These are phyloP conservation scores for Botrytis sinoallii DNA, from an alignment of 2,329 filamentous ascomycete species.

Conservation along the genomic window DNA sequence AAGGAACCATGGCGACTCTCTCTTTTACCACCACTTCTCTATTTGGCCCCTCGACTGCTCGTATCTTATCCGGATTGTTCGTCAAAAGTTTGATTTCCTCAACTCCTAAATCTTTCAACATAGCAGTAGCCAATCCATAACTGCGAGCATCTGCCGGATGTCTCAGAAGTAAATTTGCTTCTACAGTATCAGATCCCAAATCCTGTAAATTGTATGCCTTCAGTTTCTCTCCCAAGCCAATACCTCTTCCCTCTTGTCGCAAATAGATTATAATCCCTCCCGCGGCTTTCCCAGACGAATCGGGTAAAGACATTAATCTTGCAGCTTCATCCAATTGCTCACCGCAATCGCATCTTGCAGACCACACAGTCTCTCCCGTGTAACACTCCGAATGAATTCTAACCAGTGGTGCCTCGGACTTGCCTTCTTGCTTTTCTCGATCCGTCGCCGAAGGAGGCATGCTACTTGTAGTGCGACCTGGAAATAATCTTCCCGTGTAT, in stretches of 20 bases:
- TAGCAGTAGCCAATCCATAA: constrained; percentile 94
- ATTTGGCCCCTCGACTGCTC: constrained; percentile 88
- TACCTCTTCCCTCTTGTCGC: constrained; percentile 92
- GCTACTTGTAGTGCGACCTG: constrained; percentile 65
- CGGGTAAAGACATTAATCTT: constrained; percentile 78
- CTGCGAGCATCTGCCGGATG: constrained; percentile 93
- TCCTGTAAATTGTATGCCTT: constrained; percentile 99
- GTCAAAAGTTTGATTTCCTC: constrained; percentile 78
- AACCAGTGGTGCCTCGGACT: constrained; percentile 60
- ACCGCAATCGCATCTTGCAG: constrained; percentile 93
- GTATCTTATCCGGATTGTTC: constrained; percentile 96
- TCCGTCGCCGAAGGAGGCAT: constrained; percentile 19
- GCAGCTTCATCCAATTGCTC: constrained; percentile 97
- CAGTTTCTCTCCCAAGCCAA: constrained; percentile 90
- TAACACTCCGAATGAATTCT: constrained; percentile 98
- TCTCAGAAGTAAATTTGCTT: constrained; percentile 85
- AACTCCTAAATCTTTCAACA: constrained; percentile 82
- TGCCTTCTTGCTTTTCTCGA: constrained; percentile 10
- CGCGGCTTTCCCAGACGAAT: constrained; percentile 41
- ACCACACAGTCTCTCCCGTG: constrained; percentile 98
- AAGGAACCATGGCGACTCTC: constrained; percentile 89
- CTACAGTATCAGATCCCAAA: constrained; percentile 93
- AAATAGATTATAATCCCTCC: constrained; percentile 95
- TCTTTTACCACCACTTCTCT: constrained; percentile 85
- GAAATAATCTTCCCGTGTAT: constrained; percentile 83